phyloP scores from a whole-genome alignment of 768 basidiomycete species.

The Lactarius tabidus region DNA sequence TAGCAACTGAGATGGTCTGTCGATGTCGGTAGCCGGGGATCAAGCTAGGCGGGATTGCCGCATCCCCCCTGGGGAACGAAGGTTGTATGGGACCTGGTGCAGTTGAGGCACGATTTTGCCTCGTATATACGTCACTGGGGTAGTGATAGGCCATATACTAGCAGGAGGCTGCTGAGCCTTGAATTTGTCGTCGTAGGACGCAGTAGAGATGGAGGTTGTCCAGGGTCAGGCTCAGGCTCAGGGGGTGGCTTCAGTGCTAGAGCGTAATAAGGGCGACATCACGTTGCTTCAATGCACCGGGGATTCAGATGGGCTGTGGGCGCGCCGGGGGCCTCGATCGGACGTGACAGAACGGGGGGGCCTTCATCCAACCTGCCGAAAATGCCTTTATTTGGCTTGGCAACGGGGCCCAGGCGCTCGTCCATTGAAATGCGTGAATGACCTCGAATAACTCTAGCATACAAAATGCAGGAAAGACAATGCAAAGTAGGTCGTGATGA shows the following conservation, averaged over 20 bases:
- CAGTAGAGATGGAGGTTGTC: neutral
- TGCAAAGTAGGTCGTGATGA: conserved; percentile 14
- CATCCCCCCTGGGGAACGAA: neutral
- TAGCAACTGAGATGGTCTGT: neutral
- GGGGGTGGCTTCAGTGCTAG: neutral
- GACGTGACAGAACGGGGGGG: no score
- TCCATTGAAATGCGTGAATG: conserved; percentile 4
- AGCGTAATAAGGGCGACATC: neutral
- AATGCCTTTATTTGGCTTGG: conserved; percentile 9
- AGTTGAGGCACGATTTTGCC: conserved; percentile 13
- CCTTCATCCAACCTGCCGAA: neutral
- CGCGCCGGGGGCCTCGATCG: no score
- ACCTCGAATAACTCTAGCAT: conserved; percentile 23
- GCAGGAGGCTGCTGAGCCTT: neutral
- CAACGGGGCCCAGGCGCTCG: neutral
- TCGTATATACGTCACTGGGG: neutral
- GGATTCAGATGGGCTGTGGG: neutral
- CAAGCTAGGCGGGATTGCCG: conserved; percentile 8
- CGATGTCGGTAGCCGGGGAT: conserved; percentile 10
- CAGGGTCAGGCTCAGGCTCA: neutral
- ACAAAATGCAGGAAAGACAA: conserved; percentile 20
- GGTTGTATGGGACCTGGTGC: neutral
- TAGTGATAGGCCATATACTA: conserved; percentile 1
- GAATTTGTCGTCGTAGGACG: neutral
- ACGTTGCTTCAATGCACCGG: neutral